Base-by-base conservation (phyloP, 2,329 filamentous ascomycete species). In the Parasarocladium wereldwijsianum region DNA sequence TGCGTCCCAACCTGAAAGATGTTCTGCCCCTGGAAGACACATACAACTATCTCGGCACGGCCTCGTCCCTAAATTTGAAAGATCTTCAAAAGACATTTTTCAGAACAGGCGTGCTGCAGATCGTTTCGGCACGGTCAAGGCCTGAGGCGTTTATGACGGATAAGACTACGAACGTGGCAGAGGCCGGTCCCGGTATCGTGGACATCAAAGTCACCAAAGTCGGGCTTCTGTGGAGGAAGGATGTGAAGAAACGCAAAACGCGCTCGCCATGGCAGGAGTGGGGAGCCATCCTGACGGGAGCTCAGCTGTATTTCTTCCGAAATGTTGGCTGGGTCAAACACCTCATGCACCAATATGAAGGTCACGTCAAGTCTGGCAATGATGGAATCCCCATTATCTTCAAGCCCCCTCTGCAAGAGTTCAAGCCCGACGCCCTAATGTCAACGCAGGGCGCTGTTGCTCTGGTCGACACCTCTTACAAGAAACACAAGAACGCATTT, bases 171-270 rank as follows among this genome's bases (percentile, higher is more conserved):
- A 93, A 93, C 40, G 84, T 86, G 0, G 66, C 82, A 16, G 84
- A 90, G 37, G 82, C 84, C 1, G 82, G 90, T 39, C 83, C 85
- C 3, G 90, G 90, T 9, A 79, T 98, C 34, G 87, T 98, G 8
- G 87, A 96, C 52, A 93, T 98, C 47, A 93, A 93, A 43, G 80
- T 96, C 26, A 93, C 87, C 25, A 98, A 96, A 52, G 86, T 98
- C 29, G 90, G 90, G 4, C 60, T 93, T 2, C 52, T 98, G 18
- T 98, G 90, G 90, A 75, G 90, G 25, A 98, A 98, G 49, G 85
- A 93, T 39, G 60, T 68, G 2, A 94, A 93, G 57, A 93, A 87
- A 56, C 87, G 90, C 57, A 93, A 92, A 53, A 79, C 85, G 1
- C 71, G 87, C 24, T 94, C 87, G 8, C 87, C 90, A 2, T 98